These are phyloP conservation scores for Oxyria digyna DNA, from an alignment of 148 eudicot genomes.

Conservation along the genomic window DNA sequence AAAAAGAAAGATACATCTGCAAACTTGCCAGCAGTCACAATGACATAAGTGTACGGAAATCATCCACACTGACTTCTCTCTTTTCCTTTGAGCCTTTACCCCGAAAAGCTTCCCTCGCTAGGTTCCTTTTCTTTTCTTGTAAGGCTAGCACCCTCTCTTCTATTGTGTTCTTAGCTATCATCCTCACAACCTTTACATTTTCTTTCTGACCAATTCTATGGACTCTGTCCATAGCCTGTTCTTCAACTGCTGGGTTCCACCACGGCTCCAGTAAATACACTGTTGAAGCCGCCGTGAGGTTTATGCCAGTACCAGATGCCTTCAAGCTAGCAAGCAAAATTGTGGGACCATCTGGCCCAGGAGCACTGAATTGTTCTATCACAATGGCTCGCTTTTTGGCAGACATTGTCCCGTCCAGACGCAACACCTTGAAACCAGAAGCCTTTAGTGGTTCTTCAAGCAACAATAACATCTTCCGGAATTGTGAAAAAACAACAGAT, in stretches of 20 bases:
- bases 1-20: neutral
- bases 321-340: conserved; percentile 81
- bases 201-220: conserved; percentile 83
- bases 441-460: conserved; percentile 73
- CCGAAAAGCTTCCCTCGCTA: conserved; percentile 65
- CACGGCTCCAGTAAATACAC: conserved; percentile 88
- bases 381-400: conserved; percentile 58
- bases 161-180: conserved; percentile 74
- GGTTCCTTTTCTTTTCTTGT: conserved; percentile 71
- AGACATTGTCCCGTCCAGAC: conserved; percentile 85
- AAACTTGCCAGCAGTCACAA: conserved; percentile 17
- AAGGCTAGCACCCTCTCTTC: conserved; percentile 79
- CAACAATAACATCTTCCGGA: conserved; percentile 59
- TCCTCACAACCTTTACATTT: conserved; percentile 69
- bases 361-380: conserved; percentile 44
- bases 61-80: conserved; percentile 53
- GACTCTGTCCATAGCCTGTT: conserved; percentile 96
- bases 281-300: conserved; percentile 69
- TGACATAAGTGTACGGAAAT: conserved; percentile 65
- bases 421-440: conserved; percentile 63
- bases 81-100: conserved; percentile 45
- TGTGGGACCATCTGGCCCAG: conserved; percentile 47
- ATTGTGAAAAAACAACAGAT: conserved; percentile 83
- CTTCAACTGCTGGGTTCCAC: conserved; percentile 98
- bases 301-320: conserved; percentile 79